Percentiles rank a stretch among this genome's conserved stretches.
Evolutionary conservation across 306 rosid genomes (phyloP).

Genomic region (Mimosa bimucronata): DNA sequence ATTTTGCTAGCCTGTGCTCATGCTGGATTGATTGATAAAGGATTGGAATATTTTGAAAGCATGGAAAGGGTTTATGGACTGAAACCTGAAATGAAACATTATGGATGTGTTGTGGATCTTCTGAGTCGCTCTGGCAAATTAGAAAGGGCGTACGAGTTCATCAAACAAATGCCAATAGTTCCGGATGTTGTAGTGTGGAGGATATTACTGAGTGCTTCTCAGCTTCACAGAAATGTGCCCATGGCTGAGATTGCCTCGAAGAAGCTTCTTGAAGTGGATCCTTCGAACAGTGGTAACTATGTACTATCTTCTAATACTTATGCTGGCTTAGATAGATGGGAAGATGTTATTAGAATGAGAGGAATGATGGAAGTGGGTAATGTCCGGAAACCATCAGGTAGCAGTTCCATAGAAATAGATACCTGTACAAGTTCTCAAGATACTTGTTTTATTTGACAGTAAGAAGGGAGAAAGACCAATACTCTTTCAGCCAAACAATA

Average conservation of each 20-base stretch:
- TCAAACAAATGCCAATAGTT: conserved; percentile 64
- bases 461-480: conserved; percentile 7
- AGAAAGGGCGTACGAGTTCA: conserved; percentile 72
- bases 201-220: conserved; percentile 78
- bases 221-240: conserved; percentile 71
- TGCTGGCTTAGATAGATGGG: conserved; percentile 82
- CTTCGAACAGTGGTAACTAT: conserved; percentile 71
- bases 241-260: conserved; percentile 72
- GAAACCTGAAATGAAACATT: conserved; percentile 81
- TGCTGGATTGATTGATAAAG: conserved; percentile 79
- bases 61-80: conserved; percentile 72
- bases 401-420: conserved; percentile 71
- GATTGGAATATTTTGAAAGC: conserved; percentile 69
- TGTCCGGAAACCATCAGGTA: conserved; percentile 75
- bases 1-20: conserved; percentile 81
- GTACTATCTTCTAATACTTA: conserved; percentile 75
- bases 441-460: conserved; percentile 15
- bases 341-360: conserved; percentile 76
- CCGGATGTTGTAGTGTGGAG: conserved; percentile 82
- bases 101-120: conserved; percentile 79
- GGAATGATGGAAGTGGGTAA: conserved; percentile 64
- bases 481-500: no score
- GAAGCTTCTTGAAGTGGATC: conserved; percentile 80
- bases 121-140: conserved; percentile 80
- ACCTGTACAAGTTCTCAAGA: conserved; percentile 35